Evolutionary conservation across 1,139 yeast genomes (phyloP).

Genomic region (Saccharomyces pastorianus): DNA sequence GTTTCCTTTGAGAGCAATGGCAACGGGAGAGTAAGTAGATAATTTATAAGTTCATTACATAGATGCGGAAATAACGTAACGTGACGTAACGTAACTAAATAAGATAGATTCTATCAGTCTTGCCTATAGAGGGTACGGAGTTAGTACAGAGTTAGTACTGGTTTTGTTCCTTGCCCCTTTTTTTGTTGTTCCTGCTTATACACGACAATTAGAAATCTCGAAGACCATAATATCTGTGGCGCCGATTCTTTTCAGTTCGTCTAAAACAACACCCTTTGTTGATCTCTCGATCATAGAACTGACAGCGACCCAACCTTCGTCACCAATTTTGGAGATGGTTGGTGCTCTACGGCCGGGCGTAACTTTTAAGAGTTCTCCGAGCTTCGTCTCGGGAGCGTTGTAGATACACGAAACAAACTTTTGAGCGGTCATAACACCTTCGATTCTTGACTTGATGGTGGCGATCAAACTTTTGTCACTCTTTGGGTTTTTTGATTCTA

Average conservation of each 20-base stretch:
- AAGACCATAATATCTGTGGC: slow-evolving; percentile 87
- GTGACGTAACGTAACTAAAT: background rate
- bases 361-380: slow-evolving; percentile 54
- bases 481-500: slow-evolving; percentile 58
- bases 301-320: slow-evolving; percentile 86
- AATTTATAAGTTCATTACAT: background rate
- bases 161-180: too few relatives aligned
- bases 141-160: background rate
- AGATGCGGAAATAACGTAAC: background rate
- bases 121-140: background rate
- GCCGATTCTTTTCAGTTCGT: slow-evolving; percentile 63
- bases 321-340: slow-evolving; percentile 85
- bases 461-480: slow-evolving; percentile 53
- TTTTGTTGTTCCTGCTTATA: slow-evolving; percentile 23
- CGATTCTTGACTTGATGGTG: slow-evolving; percentile 67
- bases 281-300: slow-evolving; percentile 82
- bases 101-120: background rate
- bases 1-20: background rate
- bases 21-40: background rate
- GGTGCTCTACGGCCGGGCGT: slow-evolving; percentile 98
- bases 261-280: slow-evolving; percentile 77
- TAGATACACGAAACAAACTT: slow-evolving; percentile 85
- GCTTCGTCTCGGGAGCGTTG: slow-evolving; percentile 72
- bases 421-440: slow-evolving; percentile 93
- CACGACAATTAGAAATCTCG: slow-evolving; percentile 88